phyloP scores from a whole-genome alignment of 176 grass and related monocot species.

The Oryza glaberrima region DNA sequence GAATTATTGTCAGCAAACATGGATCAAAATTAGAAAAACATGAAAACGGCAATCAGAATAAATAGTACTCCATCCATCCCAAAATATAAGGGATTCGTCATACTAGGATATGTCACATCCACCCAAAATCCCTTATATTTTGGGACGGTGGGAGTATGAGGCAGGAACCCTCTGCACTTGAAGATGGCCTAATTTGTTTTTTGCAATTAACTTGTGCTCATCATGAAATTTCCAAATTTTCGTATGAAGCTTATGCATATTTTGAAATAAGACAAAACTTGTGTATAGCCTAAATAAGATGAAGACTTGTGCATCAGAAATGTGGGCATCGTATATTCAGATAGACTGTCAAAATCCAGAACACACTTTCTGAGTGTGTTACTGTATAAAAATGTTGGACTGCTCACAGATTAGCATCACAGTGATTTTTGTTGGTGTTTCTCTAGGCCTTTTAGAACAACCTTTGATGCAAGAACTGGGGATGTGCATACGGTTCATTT shows the following conservation, averaged over 20 bases:
- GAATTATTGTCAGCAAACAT: no score
- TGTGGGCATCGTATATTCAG: neutral
- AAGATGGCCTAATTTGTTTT: neutral
- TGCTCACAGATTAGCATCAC: neutral
- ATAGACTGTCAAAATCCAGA: neutral
- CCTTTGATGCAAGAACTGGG: neutral
- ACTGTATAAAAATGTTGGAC: neutral
- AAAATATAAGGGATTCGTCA: no score
- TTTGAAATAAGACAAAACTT: neutral
- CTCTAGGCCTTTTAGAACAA: neutral
- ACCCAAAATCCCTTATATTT: no score
- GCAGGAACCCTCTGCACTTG: neutral
- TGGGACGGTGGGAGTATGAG: neutral
- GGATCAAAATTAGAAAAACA: no score
- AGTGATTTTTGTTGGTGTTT: neutral
- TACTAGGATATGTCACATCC: no score
- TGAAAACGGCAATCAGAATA: no score
- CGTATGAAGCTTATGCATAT: neutral
- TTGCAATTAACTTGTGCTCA: neutral
- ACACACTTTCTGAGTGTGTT: neutral
- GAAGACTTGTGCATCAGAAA: neutral
- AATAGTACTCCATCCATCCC: no score
- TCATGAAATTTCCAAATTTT: neutral
- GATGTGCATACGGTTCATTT: neutral
- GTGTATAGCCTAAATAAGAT: no score